Conservation (phyloP, 2,329 filamentous ascomycete genomes). For the Pestalotiopsis sp. region DNA sequence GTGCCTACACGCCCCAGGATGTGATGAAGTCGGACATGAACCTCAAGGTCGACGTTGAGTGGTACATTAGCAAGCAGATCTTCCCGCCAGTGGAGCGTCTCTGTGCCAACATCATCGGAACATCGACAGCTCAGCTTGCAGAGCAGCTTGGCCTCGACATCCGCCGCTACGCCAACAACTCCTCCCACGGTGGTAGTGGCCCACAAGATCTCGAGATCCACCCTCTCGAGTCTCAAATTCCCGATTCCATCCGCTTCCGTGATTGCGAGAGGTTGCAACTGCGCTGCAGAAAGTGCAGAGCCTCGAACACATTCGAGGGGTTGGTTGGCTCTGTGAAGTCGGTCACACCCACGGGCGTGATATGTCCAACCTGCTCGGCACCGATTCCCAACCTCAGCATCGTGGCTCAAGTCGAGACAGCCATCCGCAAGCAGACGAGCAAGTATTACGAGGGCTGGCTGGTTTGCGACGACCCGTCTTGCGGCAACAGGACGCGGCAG, state of each 20-base stretch:
- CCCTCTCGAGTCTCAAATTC: constrained; percentile 90
- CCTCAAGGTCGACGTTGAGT: constrained; percentile 89
- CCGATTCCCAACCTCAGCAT: constrained; percentile 70
- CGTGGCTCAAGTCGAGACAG: constrained; percentile 82
- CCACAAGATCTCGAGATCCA: constrained; percentile 71
- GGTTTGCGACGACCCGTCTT: constrained; percentile 84
- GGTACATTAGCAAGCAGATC: constrained; percentile 97
- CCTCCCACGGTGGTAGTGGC: constrained; percentile 37
- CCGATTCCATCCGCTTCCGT: constrained; percentile 85
- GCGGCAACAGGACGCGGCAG: constrained; percentile 82
- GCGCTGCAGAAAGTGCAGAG: constrained; percentile 79
- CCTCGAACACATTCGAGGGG: constrained; percentile 73
- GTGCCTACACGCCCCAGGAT: constrained; percentile 84
- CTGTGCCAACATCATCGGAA: constrained; percentile 92
- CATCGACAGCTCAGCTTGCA: constrained; percentile 84
- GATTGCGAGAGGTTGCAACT: constrained; percentile 76
- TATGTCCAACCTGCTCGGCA: constrained; percentile 69
- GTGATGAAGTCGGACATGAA: constrained; percentile 74
- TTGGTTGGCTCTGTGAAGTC: constrained; percentile 41
- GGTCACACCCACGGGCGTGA: constrained; percentile 63
- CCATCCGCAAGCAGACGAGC: constrained; percentile 75
- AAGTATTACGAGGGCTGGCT: constrained; percentile 94
- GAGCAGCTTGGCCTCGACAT: constrained; percentile 93
- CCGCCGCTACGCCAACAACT: constrained; percentile 72
- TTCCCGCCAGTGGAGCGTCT: constrained; percentile 97